phyloP scores from a whole-genome alignment of 1,284 basidiomycete species.

The Melampsora americana region DNA sequence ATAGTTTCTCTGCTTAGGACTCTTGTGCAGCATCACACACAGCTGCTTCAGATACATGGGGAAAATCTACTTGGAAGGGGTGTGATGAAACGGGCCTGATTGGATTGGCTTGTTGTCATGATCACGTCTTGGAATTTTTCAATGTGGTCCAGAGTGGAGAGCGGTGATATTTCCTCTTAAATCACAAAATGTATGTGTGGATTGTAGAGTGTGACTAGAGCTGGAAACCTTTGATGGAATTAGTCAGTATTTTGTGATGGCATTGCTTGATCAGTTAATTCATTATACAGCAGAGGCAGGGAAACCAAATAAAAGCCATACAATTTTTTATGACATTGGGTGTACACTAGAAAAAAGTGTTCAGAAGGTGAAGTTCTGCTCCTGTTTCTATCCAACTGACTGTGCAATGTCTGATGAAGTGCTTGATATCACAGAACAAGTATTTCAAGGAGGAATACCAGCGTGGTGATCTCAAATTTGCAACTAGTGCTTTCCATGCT shows the following conservation, averaged over 20 bases:
- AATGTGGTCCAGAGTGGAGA: too few species aligned
- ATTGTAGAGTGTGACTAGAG: neutral
- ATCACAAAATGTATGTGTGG: neutral
- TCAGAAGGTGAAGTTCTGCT: too few species aligned
- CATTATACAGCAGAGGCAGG: neutral
- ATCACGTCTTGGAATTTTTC: neutral
- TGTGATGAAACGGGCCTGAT: constrained; percentile 18
- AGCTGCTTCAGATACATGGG: constrained; percentile 2
- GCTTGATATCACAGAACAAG: neutral
- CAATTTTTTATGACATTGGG: too few species aligned
- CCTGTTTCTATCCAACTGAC: too few species aligned
- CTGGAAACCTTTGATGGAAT: neutral
- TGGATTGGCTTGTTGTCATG: constrained; percentile 23
- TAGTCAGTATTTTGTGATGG: neutral
- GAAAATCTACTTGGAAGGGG: neutral
- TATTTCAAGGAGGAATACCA: neutral
- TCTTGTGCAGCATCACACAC: constrained; percentile 14
- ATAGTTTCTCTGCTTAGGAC: neutral
- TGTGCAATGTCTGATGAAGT: too few species aligned
- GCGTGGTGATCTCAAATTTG: constrained; percentile 7
- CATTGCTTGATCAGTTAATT: neutral
- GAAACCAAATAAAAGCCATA: too few species aligned
- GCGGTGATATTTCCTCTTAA: too few species aligned
- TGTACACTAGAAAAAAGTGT: too few species aligned
- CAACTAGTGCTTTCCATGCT: constrained; percentile 33